A percentile compares a stretch with the other conserved stretches of the same genome.
These are phyloP conservation scores for Heritiera littoralis DNA, from an alignment of 345 rosid genomes.

Conservation along the genomic window DNA sequence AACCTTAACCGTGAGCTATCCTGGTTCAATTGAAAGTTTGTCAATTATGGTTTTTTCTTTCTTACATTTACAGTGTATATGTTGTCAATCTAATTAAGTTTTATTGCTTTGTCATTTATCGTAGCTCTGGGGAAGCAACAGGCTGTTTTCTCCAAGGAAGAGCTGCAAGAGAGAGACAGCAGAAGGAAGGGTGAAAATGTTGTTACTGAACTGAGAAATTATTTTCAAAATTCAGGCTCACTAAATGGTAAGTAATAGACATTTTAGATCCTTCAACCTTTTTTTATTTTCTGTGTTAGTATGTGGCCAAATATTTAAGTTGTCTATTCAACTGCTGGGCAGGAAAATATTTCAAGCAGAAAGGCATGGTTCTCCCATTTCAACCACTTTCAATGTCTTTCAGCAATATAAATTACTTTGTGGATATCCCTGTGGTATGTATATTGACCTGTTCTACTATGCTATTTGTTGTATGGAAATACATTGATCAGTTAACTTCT, in stretches of 20 bases:
- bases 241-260: slow-evolving; percentile 48
- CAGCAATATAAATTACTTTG: slow-evolving; percentile 82
- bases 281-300: slow-evolving; percentile 8
- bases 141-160: slow-evolving; percentile 87
- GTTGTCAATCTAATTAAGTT: background rate
- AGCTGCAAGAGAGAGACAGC: slow-evolving; percentile 78
- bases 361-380: slow-evolving; percentile 99
- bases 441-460: slow-evolving; percentile 17
- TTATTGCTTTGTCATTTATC: slow-evolving; percentile 12
- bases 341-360: slow-evolving; percentile 87
- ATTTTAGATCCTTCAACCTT: slow-evolving; percentile 20
- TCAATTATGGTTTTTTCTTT: slow-evolving; percentile 14
- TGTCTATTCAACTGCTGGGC: slow-evolving; percentile 26
- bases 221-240: slow-evolving; percentile 78
- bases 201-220: slow-evolving; percentile 78
- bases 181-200: slow-evolving; percentile 76
- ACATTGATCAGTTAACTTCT: slow-evolving; percentile 23
- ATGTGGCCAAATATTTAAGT: slow-evolving; percentile 14
- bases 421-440: slow-evolving; percentile 85
- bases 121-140: slow-evolving; percentile 84
- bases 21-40: slow-evolving; percentile 16
- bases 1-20: slow-evolving; percentile 79
- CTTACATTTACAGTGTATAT: background rate
- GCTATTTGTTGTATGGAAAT: slow-evolving; percentile 11
- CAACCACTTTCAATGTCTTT: slow-evolving; percentile 92